These are phyloP conservation scores for Stachybotrys chartarum DNA, from an alignment of 2,329 filamentous ascomycete genomes.

Conservation along the genomic window DNA sequence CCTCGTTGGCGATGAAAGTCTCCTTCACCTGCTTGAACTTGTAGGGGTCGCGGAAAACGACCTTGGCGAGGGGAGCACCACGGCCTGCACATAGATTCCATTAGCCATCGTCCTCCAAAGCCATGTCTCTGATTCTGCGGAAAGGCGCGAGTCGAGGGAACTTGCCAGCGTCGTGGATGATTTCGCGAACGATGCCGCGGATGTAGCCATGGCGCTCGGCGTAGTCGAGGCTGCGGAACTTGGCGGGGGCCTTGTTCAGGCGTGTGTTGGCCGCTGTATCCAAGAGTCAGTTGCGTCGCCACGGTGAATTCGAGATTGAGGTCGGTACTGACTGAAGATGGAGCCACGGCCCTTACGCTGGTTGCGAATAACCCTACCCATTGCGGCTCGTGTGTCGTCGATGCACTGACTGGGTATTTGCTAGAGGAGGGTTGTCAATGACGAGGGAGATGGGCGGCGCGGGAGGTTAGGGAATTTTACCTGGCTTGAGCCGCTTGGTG, in stretches of 20 bases:
- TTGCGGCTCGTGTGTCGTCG: constrained; percentile 30
- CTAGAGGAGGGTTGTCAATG: constrained; percentile 21
- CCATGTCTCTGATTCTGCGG: constrained; percentile 6
- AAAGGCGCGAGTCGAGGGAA: constrained; percentile 13
- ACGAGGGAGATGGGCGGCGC: constrained; percentile 14
- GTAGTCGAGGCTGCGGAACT: constrained; percentile 96
- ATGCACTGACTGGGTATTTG: constrained; percentile 26
- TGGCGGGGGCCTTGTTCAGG: constrained; percentile 77
- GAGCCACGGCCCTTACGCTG: constrained; percentile 55
- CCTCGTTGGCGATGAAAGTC: constrained; percentile 99
- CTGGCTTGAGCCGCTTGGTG: constrained; percentile 33
- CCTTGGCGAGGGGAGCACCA: constrained; percentile 94
- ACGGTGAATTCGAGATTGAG: constrained; percentile 14
- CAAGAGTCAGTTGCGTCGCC: constrained; percentile 20
- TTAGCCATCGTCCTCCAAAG: constrained; percentile 14
- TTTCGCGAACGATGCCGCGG: constrained; percentile 96
- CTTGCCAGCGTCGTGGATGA: constrained; percentile 91
- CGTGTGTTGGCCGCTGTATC: constrained; percentile 68
- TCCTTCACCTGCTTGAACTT: constrained; percentile 95
- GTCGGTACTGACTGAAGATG: constrained; percentile 45
- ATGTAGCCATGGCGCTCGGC: constrained; percentile 97
- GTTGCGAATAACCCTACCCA: constrained; percentile 59
- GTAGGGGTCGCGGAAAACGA: constrained; percentile 97
- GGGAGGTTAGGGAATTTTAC: constrained; percentile 21
- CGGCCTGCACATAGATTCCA: constrained; percentile 40